phyloP scores from a whole-genome alignment of 306 rosid genomes.

The Oemleria cerasiformis region DNA sequence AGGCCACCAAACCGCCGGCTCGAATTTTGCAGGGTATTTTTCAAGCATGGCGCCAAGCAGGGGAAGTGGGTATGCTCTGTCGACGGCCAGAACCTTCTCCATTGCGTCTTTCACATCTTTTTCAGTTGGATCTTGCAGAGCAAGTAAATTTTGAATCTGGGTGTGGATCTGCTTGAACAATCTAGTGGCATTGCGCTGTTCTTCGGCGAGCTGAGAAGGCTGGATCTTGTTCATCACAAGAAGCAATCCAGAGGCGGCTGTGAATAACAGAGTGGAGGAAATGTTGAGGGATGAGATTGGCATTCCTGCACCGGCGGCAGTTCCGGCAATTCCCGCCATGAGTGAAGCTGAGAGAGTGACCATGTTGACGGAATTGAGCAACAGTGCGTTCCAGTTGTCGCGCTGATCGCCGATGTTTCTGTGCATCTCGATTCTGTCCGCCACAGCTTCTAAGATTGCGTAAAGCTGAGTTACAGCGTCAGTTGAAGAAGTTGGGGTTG shows the following conservation, averaged over 20 bases:
- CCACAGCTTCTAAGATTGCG: conserved; percentile 48
- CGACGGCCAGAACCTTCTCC: conserved; percentile 60
- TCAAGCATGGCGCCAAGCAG: conserved; percentile 71
- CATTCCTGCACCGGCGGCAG: conserved; percentile 8
- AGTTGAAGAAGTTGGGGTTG: background rate
- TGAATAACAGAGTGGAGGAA: conserved; percentile 52
- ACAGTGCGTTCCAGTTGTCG: conserved; percentile 63
- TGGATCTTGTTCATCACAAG: conserved; percentile 67
- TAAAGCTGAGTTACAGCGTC: conserved; percentile 31
- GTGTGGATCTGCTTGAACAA: conserved; percentile 47
- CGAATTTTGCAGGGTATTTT: conserved; percentile 55
- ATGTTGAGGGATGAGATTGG: conserved; percentile 48
- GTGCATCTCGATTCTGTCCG: conserved; percentile 71
- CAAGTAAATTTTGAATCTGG: conserved; percentile 39
- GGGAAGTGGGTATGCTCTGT: conserved; percentile 79
- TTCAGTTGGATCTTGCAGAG: conserved; percentile 27
- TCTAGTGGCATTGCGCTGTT: conserved; percentile 68
- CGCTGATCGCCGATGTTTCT: conserved; percentile 59
- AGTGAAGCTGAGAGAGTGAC: conserved; percentile 71
- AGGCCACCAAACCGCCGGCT: conserved; percentile 88
- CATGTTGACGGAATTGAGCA: conserved; percentile 68
- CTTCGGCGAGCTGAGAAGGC: conserved; percentile 83
- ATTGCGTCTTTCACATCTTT: conserved; percentile 44
- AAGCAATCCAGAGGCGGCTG: conserved; percentile 62
- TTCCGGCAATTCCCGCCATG: conserved; percentile 51